Evolutionary conservation across 352 stramenopile genomes (phyloP), one percentile per base, ranked within the genome.

Genomic region (Phytophthora pisi): DNA sequence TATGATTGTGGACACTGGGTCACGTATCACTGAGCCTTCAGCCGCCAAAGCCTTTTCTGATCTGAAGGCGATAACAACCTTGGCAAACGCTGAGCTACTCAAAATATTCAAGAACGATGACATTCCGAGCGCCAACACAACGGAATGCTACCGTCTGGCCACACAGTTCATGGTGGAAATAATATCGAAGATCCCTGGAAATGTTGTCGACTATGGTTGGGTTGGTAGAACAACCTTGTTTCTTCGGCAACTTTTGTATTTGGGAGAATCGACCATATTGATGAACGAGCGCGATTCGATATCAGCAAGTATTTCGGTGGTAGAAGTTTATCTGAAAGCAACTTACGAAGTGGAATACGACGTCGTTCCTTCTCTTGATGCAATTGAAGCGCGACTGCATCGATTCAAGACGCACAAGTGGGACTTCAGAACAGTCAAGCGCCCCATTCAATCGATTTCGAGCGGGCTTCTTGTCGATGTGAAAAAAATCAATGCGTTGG

Each of bases 401-500:
- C 57, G 38, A 3, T 70, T 58, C 6, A 50, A 54, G 24, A 52
- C 34, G 3, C 38, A 30, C 2, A 18, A 42, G 2, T 28, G 13
- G 11, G 26, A 59, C 23, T 34, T 38, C 1, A 70, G 54, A n/a
- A 51, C 8, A 4, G 16, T 47, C 8, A 61, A 56, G 43, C 10
- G 50, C 9, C 50, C 57, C 1, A 34, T 70, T 43, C 55, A 70
- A 13, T 70, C 62, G 18, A 64, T 70, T 45, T 59, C 62, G 34
- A 30, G 20, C n/a, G 26, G 10, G 1, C 18, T 66, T 26, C 40
- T 70, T 11, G 26, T 26, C n/a, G 46, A 68, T 49, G 24, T 68
- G 40, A 46, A 16, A 46, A 13, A 31, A 53, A n/a, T 30, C 24
- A 10, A 58, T 46, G n/a, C 46, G 6, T n/a, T 34, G 28, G 4